Base-by-base conservation (phyloP, 257 asterid species). In the Leonotis leonurus region DNA sequence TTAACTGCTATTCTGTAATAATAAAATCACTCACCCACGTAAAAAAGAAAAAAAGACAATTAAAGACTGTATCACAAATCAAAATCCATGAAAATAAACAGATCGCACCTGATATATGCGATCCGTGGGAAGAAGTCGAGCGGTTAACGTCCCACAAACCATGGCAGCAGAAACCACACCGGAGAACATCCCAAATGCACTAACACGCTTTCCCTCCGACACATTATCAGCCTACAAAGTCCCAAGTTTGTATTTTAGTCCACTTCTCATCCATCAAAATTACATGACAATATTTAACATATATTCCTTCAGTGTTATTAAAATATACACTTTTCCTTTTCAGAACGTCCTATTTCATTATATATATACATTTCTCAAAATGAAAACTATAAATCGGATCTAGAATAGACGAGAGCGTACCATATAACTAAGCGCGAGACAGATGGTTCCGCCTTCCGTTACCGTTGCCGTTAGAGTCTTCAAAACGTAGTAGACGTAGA, bases 221-320 rank as follows among this genome's bases (percentile, higher is more conserved):
- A 81, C 83, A 17, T 75, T 77, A 26, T 81, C 88, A 0, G 85
- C 92, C 92, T 84, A 7, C n/a, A n/a, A n/a, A n/a, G n/a, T n/a
- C n/a, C n/a, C n/a, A n/a, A n/a, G n/a, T n/a, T n/a, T n/a, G n/a
- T n/a, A n/a, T n/a, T n/a, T n/a, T n/a, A n/a, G n/a, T n/a, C n/a
- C n/a, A n/a, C n/a, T n/a, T n/a, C n/a, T n/a, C n/a, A n/a, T n/a
- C n/a, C n/a, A n/a, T n/a, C n/a, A n/a, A n/a, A n/a, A n/a, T n/a
- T n/a, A n/a, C n/a, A n/a, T n/a, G n/a, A n/a, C n/a, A n/a, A n/a
- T n/a, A n/a, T n/a, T n/a, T n/a, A n/a, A n/a, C n/a, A n/a, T n/a
- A n/a, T n/a, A n/a, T n/a, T n/a, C n/a, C n/a, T n/a, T n/a, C n/a
- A n/a, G n/a, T n/a, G n/a, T n/a, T n/a, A n/a, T n/a, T n/a, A n/a